Percentiles rank a stretch among this genome's conserved stretches.
Conservation (phyloP, 495 filamentous ascomycete genomes). For the Glonium stellatum region DNA sequence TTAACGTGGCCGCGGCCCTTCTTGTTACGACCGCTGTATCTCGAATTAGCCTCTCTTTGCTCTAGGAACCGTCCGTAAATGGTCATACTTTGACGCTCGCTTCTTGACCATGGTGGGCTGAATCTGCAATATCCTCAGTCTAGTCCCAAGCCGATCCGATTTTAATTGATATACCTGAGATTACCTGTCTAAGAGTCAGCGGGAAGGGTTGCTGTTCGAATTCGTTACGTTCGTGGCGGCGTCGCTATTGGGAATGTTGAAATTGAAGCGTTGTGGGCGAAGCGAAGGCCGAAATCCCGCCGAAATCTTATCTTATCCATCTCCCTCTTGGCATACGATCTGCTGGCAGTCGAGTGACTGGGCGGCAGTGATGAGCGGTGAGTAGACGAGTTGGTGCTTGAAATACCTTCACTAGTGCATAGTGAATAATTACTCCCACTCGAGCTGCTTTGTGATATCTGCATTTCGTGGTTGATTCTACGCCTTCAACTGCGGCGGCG, state of each 20-base stretch:
- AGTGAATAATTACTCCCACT: neutral
- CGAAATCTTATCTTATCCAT: slow-evolving; percentile 24
- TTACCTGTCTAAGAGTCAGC: slow-evolving; percentile 24
- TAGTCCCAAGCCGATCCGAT: neutral
- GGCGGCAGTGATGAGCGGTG: no score
- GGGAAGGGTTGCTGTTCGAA: slow-evolving; percentile 14
- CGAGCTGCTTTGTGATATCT: neutral
- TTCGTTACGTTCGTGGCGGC: slow-evolving; percentile 5
- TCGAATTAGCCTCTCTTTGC: slow-evolving; percentile 13
- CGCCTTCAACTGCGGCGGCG: neutral
- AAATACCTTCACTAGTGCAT: neutral
- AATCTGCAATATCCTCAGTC: slow-evolving; percentile 16
- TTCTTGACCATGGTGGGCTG: slow-evolving; percentile 97
- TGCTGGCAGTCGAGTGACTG: no score
- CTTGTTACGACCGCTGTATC: slow-evolving; percentile 90
- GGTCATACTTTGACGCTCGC: slow-evolving; percentile 87
- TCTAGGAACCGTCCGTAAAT: slow-evolving; percentile 1
- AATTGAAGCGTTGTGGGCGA: slow-evolving; percentile 17
- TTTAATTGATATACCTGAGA: slow-evolving; percentile 12
- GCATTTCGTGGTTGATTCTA: neutral
- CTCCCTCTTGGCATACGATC: slow-evolving; percentile 7
- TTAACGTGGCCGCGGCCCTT: slow-evolving; percentile 99
- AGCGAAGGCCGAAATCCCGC: slow-evolving; percentile 11
- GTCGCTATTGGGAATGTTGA: slow-evolving; percentile 6
- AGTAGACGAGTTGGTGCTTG: no score